Conservation (phyloP, 2,329 filamentous ascomycete species). For the Coniochaeta hoffmannii region DNA sequence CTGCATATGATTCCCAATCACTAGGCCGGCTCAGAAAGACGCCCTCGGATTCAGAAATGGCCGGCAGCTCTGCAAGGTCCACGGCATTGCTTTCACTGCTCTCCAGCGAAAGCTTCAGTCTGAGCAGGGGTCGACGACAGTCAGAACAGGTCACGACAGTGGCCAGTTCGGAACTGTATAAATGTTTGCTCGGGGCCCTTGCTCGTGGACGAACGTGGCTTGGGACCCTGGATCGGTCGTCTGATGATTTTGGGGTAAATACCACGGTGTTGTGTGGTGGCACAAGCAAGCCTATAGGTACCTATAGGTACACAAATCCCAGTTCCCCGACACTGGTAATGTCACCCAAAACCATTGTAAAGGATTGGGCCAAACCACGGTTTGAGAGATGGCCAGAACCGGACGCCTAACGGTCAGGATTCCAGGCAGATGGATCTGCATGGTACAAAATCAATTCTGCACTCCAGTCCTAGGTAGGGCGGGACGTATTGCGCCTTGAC, state of each 20-base stretch:
- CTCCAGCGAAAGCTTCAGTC: background rate
- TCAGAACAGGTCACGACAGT: background rate
- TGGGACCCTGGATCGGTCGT: background rate
- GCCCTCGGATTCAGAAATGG: background rate
- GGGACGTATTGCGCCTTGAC: background rate
- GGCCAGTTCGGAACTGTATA: background rate
- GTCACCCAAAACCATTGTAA: background rate
- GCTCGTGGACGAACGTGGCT: background rate
- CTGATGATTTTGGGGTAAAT: background rate
- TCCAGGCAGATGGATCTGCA: conserved; percentile 1
- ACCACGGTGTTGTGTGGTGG: background rate
- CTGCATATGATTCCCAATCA: background rate
- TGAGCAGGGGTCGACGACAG: background rate
- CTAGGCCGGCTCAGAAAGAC: background rate
- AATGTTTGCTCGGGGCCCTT: too few species aligned
- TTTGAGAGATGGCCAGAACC: background rate
- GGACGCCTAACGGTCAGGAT: background rate
- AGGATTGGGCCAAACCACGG: background rate
- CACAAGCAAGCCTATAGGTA: background rate
- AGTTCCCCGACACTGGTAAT: background rate
- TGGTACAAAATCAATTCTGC: background rate
- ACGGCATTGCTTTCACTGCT: background rate
- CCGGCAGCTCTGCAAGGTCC: background rate
- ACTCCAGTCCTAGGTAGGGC: background rate
- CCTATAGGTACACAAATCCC: background rate